Evolutionary conservation across 2,329 filamentous ascomycete genomes (phyloP).

Genomic region (Dactylellina parvicollis): DNA sequence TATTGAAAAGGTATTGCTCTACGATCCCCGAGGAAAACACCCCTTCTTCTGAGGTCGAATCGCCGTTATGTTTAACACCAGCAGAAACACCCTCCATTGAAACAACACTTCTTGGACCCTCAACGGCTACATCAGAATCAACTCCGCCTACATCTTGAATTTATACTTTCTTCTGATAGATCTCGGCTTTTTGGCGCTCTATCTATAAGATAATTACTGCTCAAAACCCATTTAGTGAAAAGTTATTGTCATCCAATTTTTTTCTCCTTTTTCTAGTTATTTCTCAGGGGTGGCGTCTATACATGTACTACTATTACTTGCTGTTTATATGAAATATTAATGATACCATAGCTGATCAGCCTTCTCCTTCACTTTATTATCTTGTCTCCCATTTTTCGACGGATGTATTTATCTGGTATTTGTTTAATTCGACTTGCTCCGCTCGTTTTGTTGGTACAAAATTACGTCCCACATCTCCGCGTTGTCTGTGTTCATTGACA

Average conservation of each 20-base stretch:
- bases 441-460: no score
- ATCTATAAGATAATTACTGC: background rate
- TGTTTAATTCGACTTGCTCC: no score
- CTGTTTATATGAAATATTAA: conserved; percentile 5
- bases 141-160: background rate
- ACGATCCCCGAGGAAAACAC: conserved; percentile 55
- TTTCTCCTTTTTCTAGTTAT: background rate
- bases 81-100: conserved; percentile 44
- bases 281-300: background rate
- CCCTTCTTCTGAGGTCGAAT: conserved; percentile 47
- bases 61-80: conserved; percentile 27
- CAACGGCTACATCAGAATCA: conserved; percentile 6
- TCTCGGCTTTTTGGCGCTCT: background rate
- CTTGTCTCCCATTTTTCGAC: no score
- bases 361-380: no score
- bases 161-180: background rate
- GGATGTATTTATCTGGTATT: no score
- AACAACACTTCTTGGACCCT: conserved; percentile 20
- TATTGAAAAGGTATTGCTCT: conserved; percentile 57
- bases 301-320: background rate
- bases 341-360: no score
- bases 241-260: background rate
- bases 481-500: no score
- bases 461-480: no score
- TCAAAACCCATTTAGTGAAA: background rate